phyloP scores from a whole-genome alignment of 306 rosid genomes.

The Ceratonia siliqua region DNA sequence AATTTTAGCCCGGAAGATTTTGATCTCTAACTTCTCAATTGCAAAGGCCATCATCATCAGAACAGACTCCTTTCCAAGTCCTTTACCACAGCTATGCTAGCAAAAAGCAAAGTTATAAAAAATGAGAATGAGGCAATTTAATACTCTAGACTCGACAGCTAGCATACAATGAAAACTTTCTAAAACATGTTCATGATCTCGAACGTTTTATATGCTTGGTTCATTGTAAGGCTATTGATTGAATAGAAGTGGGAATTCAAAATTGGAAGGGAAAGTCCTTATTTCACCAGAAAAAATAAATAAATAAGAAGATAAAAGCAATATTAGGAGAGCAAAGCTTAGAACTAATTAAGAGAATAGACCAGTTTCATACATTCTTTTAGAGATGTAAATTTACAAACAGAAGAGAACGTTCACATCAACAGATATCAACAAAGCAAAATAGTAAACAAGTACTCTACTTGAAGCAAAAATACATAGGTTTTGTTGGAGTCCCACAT shows the following conservation, averaged over 20 bases:
- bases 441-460: neutral
- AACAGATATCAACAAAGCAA: slow-evolving; percentile 13
- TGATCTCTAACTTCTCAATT: slow-evolving; percentile 65
- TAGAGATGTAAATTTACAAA: slow-evolving; percentile 4
- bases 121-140: slow-evolving; percentile 26
- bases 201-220: slow-evolving; percentile 6
- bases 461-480: neutral
- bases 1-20: slow-evolving; percentile 66
- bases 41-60: slow-evolving; percentile 86
- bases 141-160: slow-evolving; percentile 4
- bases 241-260: neutral
- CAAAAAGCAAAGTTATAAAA: slow-evolving; percentile 43
- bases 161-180: neutral
- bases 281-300: neutral
- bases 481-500: no score
- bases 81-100: slow-evolving; percentile 85
- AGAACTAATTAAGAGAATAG: neutral
- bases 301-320: neutral
- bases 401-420: neutral
- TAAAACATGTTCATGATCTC: neutral
- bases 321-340: neutral
- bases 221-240: slow-evolving; percentile 17
- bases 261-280: neutral
- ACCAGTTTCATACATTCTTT: neutral
- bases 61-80: slow-evolving; percentile 80